phyloP scores from a whole-genome alignment of 2,329 filamentous ascomycete species.

The Trichoderma atrobrunneum region DNA sequence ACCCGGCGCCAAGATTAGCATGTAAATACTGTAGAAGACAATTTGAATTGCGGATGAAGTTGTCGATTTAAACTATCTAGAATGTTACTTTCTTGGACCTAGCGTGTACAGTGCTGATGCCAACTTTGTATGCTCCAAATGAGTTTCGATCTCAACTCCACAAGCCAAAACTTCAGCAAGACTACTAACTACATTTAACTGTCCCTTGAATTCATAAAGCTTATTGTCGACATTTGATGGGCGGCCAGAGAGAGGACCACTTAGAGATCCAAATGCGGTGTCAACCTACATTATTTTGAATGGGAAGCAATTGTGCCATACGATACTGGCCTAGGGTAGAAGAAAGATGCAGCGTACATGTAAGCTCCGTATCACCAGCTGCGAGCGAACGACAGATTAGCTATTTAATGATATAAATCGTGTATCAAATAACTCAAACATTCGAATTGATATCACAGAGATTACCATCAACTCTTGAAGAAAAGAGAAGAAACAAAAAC shows the following conservation, averaged over 20 bases:
- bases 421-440: not conserved
- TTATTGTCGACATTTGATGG: not conserved
- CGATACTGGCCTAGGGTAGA: not conserved
- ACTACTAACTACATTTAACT: too few species aligned
- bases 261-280: not conserved
- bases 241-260: accelerated
- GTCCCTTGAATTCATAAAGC: too few species aligned
- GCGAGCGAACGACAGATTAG: not conserved
- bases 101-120: not conserved
- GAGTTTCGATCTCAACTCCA: not conserved
- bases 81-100: not conserved
- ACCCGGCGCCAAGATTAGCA: not conserved
- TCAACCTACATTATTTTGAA: not conserved
- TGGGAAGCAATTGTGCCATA: not conserved
- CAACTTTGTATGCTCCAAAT: not conserved
- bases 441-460: not conserved
- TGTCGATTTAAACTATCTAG: not conserved
- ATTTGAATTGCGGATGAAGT: not conserved
- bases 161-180: not conserved
- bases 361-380: not conserved
- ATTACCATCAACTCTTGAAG: not conserved
- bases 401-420: not conserved
- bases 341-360: not conserved
- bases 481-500: not conserved
- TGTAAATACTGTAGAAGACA: not conserved